Evolutionary conservation across 768 basidiomycete genomes (phyloP).

Genomic region (Pholiota conissans): DNA sequence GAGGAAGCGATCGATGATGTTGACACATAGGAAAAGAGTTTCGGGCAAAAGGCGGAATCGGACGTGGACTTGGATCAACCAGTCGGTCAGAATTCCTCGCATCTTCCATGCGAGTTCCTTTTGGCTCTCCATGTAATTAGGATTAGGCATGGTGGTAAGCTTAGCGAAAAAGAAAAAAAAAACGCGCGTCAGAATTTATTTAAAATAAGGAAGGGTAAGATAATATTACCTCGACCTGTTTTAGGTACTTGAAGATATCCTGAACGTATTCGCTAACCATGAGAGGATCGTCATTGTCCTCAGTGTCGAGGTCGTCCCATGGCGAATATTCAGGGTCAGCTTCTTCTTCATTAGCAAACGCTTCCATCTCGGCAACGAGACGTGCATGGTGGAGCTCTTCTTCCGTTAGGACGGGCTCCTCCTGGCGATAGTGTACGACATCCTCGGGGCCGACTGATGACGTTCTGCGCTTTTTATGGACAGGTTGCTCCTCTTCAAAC

Average conservation of each 20-base stretch:
- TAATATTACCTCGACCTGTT: constrained; percentile 74
- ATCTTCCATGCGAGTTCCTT: constrained; percentile 96
- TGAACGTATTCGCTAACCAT: constrained; percentile 97
- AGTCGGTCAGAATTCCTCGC: constrained; percentile 93
- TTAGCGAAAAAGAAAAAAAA: constrained; percentile 25
- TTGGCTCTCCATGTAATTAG: constrained; percentile 94
- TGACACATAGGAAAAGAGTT: constrained; percentile 92
- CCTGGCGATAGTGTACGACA: constrained; percentile 28
- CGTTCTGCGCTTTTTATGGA: constrained; percentile 70
- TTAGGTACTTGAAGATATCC: constrained; percentile 93
- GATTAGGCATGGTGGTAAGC: constrained; percentile 85
- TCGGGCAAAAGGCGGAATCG: constrained; percentile 92
- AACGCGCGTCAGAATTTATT: neutral
- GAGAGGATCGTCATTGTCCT: constrained; percentile 89
- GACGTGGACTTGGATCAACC: constrained; percentile 93
- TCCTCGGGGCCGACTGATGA: constrained; percentile 66
- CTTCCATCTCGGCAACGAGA: constrained; percentile 51
- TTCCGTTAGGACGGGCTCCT: constrained; percentile 40
- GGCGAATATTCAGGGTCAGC: constrained; percentile 62
- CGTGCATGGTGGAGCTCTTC: constrained; percentile 45
- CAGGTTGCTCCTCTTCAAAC: constrained; percentile 58
- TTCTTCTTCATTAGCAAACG: constrained; percentile 53
- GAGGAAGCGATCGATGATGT: constrained; percentile 88
- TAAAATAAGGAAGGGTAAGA: neutral
- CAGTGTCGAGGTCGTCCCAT: constrained; percentile 94